Evolutionary conservation across 2,329 filamentous ascomycete species (phyloP), one percentile per base, ranked within the genome.

Genomic region (Calonectria fujianensis): DNA sequence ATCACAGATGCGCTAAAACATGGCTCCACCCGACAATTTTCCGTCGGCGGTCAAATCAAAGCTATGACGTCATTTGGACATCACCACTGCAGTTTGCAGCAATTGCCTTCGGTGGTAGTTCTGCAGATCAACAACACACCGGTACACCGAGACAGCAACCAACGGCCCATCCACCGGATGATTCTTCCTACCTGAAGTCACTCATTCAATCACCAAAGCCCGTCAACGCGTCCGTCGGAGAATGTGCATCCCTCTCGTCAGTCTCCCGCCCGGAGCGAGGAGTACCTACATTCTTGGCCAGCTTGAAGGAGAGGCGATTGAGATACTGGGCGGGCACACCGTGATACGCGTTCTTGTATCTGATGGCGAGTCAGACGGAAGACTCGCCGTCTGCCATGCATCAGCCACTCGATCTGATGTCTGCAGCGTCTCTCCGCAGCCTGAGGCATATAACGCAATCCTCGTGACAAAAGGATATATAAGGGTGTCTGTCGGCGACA

Each of bases 361-460:
- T 3, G 4, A n/a, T 11, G 31, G 10, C 24, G 35, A 63, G 35
- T 29, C 57, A 3, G n/a, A 63, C 24, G 57, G n/a, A 13, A 29
- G 37, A 6, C 13, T 63, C 20, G 57, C 35, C 18, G 57, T 63
- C 37, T 63, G 39, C 24, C 39, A 27, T 29, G 57, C 35, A 6
- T 24, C 57, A 16, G 57, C 57, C 24, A 24, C 35, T 31, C 35
- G n/a, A 10, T 63, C 57, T 29, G 37, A 41, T 20, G 37, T 39
- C 35, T 63, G 57, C 10, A 41, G 24, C 57, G 27, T 63, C 35
- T 63, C 57, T 10, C 57, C 57, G n/a, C 57, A 63, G 14, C 35
- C 57, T 63, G 57, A 63, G 57, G 57, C 57, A 63, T 63, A 72
- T 18, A 66, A 48, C 24, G 61, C 69, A 18, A 50, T 72, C 61